Evolutionary conservation across 805 yeast genomes (phyloP).

Genomic region (Hagleromyces aurorensis): DNA sequence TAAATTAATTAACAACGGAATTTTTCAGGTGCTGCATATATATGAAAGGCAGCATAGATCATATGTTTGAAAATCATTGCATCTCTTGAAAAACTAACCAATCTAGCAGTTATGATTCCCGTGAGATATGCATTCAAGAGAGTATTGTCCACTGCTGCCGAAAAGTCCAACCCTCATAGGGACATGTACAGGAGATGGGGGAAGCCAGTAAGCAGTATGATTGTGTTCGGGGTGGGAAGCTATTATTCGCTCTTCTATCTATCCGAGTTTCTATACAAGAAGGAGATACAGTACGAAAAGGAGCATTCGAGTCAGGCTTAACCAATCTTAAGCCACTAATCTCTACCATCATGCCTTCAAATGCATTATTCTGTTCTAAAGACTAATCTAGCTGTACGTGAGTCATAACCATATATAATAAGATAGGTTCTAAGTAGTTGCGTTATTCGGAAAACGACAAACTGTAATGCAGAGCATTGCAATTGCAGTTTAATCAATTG

Average conservation of each 20-base stretch:
- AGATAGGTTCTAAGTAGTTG: too few species aligned
- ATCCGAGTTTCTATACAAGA: constrained; percentile 37
- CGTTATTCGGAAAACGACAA: too few species aligned
- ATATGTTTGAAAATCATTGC: too few species aligned
- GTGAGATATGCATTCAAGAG: constrained; percentile 1
- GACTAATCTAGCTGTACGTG: too few species aligned
- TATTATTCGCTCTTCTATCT: constrained; percentile 39
- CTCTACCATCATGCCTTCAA: not conserved
- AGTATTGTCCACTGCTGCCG: constrained; percentile 6
- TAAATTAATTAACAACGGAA: too few species aligned
- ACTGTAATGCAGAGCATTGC: constrained; percentile 2
- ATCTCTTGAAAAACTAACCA: too few species aligned
- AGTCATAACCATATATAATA: too few species aligned
- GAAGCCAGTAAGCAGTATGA: constrained; percentile 39
- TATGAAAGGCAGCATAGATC: too few species aligned
- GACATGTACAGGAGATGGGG: constrained; percentile 41
- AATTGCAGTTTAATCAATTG: constrained; percentile 17
- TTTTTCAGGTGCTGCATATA: too few species aligned
- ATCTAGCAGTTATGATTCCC: too few species aligned
- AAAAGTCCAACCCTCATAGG: too few species aligned
- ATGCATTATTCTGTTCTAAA: too few species aligned
- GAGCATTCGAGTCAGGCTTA: constrained; percentile 1
- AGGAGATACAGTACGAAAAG: constrained; percentile 9
- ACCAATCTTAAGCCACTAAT: constrained; percentile 2
- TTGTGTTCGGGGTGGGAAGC: constrained; percentile 38